phyloP scores from a whole-genome alignment of 768 basidiomycete species.

The Chalciporus sphaerocephalus region DNA sequence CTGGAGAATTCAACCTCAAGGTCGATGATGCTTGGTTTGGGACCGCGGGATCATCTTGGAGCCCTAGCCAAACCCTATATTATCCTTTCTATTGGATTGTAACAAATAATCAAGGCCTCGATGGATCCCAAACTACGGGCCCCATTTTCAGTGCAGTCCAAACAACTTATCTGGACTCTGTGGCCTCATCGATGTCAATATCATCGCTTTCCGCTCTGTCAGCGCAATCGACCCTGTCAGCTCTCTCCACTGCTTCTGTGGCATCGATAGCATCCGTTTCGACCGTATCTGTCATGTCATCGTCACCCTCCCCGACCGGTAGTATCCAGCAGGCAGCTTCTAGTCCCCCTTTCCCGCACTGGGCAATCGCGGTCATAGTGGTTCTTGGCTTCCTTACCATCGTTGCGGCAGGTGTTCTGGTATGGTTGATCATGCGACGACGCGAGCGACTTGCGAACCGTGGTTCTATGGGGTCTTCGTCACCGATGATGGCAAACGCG shows the following conservation, averaged over 20 bases:
- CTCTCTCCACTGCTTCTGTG: constrained; percentile 34
- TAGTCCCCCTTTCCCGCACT: constrained; percentile 62
- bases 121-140: constrained; percentile 59
- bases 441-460: constrained; percentile 51
- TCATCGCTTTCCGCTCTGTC: constrained; percentile 33
- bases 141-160: constrained; percentile 77
- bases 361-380: constrained; percentile 90
- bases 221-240: constrained; percentile 24
- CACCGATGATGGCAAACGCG: constrained; percentile 77
- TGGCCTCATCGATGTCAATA: constrained; percentile 52
- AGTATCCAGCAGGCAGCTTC: constrained; percentile 42
- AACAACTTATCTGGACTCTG: constrained; percentile 71
- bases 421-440: constrained; percentile 70
- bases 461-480: constrained; percentile 72
- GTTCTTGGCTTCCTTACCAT: constrained; percentile 84
- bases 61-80: constrained; percentile 45
- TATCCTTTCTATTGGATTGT: constrained; percentile 80
- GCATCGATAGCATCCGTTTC: constrained; percentile 36
- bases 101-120: constrained; percentile 53
- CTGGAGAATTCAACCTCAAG: constrained; percentile 48
- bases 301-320: constrained; percentile 24
- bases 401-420: constrained; percentile 59
- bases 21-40: constrained; percentile 81
- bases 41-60: constrained; percentile 42
- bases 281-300: constrained; percentile 22